Evolutionary conservation across 768 basidiomycete genomes (phyloP), one percentile per base, ranked within the genome.

Genomic region (Rhodosporidiobolus odoratus): DNA sequence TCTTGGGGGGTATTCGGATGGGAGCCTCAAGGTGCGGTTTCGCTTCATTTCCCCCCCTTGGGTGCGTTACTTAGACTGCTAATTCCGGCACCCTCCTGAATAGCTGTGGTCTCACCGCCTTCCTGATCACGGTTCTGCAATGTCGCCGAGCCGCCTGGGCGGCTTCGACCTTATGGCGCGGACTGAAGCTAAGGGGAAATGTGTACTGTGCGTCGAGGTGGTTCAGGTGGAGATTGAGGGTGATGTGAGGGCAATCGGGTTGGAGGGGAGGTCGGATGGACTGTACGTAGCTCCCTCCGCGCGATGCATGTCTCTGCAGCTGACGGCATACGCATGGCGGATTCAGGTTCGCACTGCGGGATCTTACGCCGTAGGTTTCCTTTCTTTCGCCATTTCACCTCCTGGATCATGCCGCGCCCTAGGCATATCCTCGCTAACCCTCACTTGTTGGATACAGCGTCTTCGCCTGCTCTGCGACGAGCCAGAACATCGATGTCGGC

Each of bases 161-260:
- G n/a, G n/a, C n/a, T n/a, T n/a, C n/a, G n/a, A n/a, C n/a, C n/a
- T n/a, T n/a, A n/a, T n/a, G n/a, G n/a, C n/a, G n/a, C n/a, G n/a
- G n/a, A n/a, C n/a, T n/a, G n/a, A n/a, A n/a, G n/a, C n/a, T n/a
- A n/a, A n/a, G n/a, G n/a, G n/a, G 6, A 65, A 65, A 37, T 65
- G 64, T 35, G 32, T 65, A 27, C 56, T 65, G 21, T 35, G 43
- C 13, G 64, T 65, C 56, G 64, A 58, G 4, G 64, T 30, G 12
- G 43, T 19, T 25, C 25, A 37, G 45, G 43, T 65, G 2, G 15
- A 8, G 15, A 57, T 65, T 35, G 64, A 35, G 30, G 64, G 64
- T 1, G 1, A 25, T n/a, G 27, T 47, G 35, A 9, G 56, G 25
- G 5, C n/a, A 23, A 12, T 65, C 30, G 45, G n/a, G 3, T 17